Evolutionary conservation across 1,284 basidiomycete species (phyloP).

Genomic region (Ganoderma sinense): DNA sequence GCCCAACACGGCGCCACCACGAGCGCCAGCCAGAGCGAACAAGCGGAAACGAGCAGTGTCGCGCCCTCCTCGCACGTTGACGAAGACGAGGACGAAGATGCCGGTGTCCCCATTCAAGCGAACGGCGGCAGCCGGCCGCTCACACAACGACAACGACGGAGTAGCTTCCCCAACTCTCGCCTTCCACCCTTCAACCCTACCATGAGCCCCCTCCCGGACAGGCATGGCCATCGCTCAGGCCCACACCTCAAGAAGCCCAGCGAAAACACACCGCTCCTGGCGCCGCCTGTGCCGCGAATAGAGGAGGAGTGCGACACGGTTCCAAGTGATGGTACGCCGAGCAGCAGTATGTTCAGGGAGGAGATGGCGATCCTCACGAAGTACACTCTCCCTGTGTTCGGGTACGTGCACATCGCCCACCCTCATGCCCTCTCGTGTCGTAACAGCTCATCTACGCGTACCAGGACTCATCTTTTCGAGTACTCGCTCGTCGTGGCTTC

Average conservation of each 20-base stretch:
- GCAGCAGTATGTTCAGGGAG: slow-evolving; percentile 55
- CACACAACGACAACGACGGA: slow-evolving; percentile 36
- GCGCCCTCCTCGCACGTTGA: slow-evolving; percentile 20
- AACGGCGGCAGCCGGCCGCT: not conserved
- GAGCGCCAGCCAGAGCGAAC: not conserved
- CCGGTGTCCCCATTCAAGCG: slow-evolving; percentile 23
- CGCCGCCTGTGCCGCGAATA: slow-evolving; percentile 56
- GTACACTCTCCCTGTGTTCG: slow-evolving; percentile 75
- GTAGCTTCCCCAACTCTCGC: slow-evolving; percentile 44
- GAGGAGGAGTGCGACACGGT: slow-evolving; percentile 46
- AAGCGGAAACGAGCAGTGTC: slow-evolving; percentile 18
- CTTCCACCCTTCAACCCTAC: slow-evolving; percentile 43
- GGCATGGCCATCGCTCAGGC: slow-evolving; percentile 38
- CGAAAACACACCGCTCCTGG: slow-evolving; percentile 62
- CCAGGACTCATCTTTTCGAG: slow-evolving; percentile 77
- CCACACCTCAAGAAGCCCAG: slow-evolving; percentile 36
- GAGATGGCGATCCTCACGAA: slow-evolving; percentile 66
- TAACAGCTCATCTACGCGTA: slow-evolving; percentile 8
- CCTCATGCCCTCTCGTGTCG: not conserved
- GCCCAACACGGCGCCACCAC: slow-evolving; percentile 22
- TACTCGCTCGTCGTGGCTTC: slow-evolving; percentile 79
- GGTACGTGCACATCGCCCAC: slow-evolving; percentile 47
- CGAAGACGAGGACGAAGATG: slow-evolving; percentile 25
- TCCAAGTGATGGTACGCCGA: slow-evolving; percentile 37
- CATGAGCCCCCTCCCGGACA: slow-evolving; percentile 40